Base-by-base conservation (phyloP, 441 rosid species). In the Jatropha podagrica region DNA sequence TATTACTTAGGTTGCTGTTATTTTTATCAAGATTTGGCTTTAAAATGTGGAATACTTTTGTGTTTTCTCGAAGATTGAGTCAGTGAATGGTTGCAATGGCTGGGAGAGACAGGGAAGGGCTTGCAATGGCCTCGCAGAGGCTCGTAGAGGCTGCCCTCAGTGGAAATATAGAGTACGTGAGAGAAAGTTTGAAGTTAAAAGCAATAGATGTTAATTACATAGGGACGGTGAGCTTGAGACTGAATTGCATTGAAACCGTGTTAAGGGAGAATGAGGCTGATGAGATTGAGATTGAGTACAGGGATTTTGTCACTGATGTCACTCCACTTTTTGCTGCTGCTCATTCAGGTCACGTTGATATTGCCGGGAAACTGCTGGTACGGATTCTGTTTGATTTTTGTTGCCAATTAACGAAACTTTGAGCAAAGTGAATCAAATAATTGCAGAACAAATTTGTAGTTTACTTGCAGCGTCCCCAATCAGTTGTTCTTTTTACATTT, bases 241-340 rank as follows among this genome's bases (percentile, higher is more conserved):
- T 80, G 65, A 78, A 70, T 71, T 80, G 80, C 77, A 63, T 80
- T 37, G 81, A 80, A 77, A 71, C 75, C 17, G 69, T 78, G 72
- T 61, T 69, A 37, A 65, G 78, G 8, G 86, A 83, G 56, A 83
- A 80, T 3, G 83, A 83, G 67, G 82, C 80, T 38, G 83, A 80
- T 63, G 86, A 83, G 78, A 41, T 80, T 11, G 83, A 76, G 74
- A 66, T 83, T 55, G 69, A 71, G 41, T 63, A 65, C 41, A 78
- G 75, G 51, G 83, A 83, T 66, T 83, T 83, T 56, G 86, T 83
- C 40, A 80, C 82, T 20, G 84, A 83, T 59, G 82, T 83, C 55
- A 81, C 86, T 17, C 80, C 82, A 10, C 79, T 80, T 6, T 83
- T 80, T 59, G 83, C 83, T 17, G 82, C 83, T 52, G 78, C 81